Conservation (phyloP, 495 filamentous ascomycete species). For the Aspergillus cavernicola region DNA sequence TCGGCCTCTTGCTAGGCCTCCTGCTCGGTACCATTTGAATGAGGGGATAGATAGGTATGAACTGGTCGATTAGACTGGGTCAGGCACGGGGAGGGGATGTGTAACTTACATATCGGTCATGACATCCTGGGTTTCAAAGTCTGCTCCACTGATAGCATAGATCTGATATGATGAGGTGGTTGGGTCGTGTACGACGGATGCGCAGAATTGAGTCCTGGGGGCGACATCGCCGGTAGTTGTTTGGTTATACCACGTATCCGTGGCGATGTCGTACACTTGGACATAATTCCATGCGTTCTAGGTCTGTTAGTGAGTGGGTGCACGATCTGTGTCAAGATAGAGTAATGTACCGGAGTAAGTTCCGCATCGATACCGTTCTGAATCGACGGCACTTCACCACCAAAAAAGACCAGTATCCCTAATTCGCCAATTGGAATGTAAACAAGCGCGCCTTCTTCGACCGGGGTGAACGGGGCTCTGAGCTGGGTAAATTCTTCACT, state of each 20-base stretch:
- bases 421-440: conserved; percentile 10
- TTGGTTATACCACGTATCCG: conserved; percentile 18
- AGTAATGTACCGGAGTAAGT: conserved; percentile 1
- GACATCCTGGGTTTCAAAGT: conserved; percentile 2
- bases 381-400: conserved; percentile 16
- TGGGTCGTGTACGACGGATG: conserved; percentile 13
- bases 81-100: neutral
- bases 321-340: neutral
- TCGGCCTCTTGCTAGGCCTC: conserved; percentile 1
- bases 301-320: neutral
- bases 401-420: conserved; percentile 14
- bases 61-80: neutral
- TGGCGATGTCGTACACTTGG: conserved; percentile 16
- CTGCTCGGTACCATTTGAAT: conserved; percentile 16
- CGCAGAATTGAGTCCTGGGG: conserved; percentile 15
- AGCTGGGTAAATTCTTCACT: conserved; percentile 6
- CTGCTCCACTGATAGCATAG: conserved; percentile 8
- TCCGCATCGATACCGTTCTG: conserved; percentile 12
- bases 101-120: conserved; percentile 3
- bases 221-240: conserved; percentile 8
- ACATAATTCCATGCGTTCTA: conserved; percentile 18
- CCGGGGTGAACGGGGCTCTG: conserved; percentile 6
- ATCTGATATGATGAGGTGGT: conserved; percentile 13
- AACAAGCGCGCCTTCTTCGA: conserved; percentile 12
- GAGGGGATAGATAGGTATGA: conserved; percentile 18